Conservation (phyloP, 768 basidiomycete species). For the Botryobasidium botryosum region DNA sequence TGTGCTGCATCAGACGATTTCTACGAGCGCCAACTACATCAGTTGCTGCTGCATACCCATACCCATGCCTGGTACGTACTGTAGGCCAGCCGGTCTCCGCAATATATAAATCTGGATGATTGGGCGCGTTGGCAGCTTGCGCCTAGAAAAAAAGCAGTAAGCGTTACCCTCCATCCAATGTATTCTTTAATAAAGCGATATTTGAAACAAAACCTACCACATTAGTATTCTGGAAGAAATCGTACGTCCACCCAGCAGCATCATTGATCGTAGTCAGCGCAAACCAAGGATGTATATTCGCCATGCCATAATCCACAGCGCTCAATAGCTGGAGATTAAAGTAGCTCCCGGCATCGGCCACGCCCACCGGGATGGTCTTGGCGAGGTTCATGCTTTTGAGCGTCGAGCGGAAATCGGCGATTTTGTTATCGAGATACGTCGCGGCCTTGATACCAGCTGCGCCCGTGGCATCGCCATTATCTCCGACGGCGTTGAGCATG, state of each 20-base stretch:
- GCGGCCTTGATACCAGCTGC: slow-evolving; percentile 42
- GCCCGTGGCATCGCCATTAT: slow-evolving; percentile 36
- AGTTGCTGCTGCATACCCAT: too few relatives aligned
- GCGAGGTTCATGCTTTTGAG: slow-evolving; percentile 31
- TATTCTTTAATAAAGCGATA: background rate
- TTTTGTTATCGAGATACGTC: slow-evolving; percentile 41
- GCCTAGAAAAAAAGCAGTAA: background rate
- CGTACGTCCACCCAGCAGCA: slow-evolving; percentile 65
- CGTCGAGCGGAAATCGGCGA: slow-evolving; percentile 31
- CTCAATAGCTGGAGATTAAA: slow-evolving; percentile 55
- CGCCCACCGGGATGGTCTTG: slow-evolving; percentile 55
- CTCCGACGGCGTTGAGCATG: slow-evolving; percentile 38
- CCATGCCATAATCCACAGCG: slow-evolving; percentile 60
- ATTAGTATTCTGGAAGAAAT: slow-evolving; percentile 60
- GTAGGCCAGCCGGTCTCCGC: slow-evolving; percentile 90
- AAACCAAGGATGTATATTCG: slow-evolving; percentile 81
- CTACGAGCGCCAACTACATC: slow-evolving; percentile 20
- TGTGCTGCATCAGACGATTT: slow-evolving; percentile 40
- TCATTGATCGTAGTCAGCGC: slow-evolving; percentile 51
- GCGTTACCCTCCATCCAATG: too few relatives aligned
- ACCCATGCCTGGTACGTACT: too few relatives aligned
- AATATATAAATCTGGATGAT: slow-evolving; percentile 70
- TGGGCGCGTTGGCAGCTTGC: slow-evolving; percentile 36
- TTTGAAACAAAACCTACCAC: slow-evolving; percentile 20
- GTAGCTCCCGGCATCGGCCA: slow-evolving; percentile 71